Evolutionary conservation across 164 flowering plant genomes (phyloP).

Genomic region (Liquidambar formosana): DNA sequence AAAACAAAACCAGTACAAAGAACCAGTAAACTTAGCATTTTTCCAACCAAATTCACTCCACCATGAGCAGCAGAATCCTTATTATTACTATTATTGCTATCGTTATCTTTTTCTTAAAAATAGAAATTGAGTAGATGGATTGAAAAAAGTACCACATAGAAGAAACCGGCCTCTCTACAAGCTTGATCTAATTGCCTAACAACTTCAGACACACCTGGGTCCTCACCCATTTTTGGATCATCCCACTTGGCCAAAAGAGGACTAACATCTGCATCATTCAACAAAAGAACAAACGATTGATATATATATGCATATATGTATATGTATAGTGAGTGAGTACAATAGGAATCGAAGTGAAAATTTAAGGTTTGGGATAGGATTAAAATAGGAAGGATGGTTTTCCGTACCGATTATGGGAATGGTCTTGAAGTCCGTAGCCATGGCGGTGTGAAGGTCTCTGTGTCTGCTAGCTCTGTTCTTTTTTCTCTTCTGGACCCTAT

Average conservation of each 20-base stretch:
- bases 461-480: no score
- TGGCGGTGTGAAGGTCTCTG: conserved; percentile 11
- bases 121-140: neutral
- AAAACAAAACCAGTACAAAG: no score
- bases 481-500: no score
- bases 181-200: conserved; percentile 70
- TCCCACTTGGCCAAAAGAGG: conserved; percentile 67
- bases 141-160: conserved; percentile 73
- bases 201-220: conserved; percentile 60
- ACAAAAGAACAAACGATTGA: neutral
- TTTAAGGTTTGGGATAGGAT: neutral
- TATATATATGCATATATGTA: no score
- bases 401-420: conserved; percentile 62
- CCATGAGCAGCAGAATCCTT: no score
- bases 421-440: conserved; percentile 63
- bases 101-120: no score
- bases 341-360: neutral
- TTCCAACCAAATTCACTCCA: no score
- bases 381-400: neutral
- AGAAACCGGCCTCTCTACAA: conserved; percentile 85
- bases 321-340: neutral
- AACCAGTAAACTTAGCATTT: no score
- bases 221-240: conserved; percentile 64
- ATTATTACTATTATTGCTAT: no score
- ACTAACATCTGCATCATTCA: conserved; percentile 54